A percentile compares a stretch with the other conserved stretches of the same genome.
phyloP scores from a whole-genome alignment of 2,329 filamentous ascomycete genomes.

The Incumbomyces lentus region DNA sequence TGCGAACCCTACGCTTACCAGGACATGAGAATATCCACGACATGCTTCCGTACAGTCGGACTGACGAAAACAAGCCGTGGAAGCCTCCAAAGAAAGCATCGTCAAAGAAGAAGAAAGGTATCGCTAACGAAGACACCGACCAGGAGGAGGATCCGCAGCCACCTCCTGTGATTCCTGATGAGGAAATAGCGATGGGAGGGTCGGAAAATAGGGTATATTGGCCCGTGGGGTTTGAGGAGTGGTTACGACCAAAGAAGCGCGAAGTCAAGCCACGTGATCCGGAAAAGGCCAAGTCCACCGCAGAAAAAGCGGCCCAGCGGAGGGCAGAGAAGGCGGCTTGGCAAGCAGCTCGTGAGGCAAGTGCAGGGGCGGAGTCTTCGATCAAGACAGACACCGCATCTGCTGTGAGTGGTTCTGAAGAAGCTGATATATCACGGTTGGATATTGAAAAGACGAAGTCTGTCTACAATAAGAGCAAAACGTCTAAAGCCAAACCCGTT shows the following conservation, averaged over 20 bases:
- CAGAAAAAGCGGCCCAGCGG: slow-evolving; percentile 23
- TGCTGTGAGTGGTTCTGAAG: slow-evolving; percentile 1
- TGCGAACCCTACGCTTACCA: slow-evolving; percentile 76
- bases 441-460: slow-evolving; percentile 9
- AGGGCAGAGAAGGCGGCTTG: slow-evolving; percentile 22
- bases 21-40: slow-evolving; percentile 68
- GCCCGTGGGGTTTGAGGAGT: slow-evolving; percentile 82
- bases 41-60: slow-evolving; percentile 63
- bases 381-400: slow-evolving; percentile 3
- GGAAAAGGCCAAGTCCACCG: slow-evolving; percentile 25
- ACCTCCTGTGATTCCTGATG: slow-evolving; percentile 44
- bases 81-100: slow-evolving; percentile 39
- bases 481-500: slow-evolving; percentile 14
- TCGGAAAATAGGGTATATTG: slow-evolving; percentile 75
- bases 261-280: slow-evolving; percentile 43
- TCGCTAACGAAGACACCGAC: slow-evolving; percentile 27
- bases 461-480: slow-evolving; percentile 15
- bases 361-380: slow-evolving; percentile 5
- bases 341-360: slow-evolving; percentile 17
- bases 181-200: slow-evolving; percentile 79
- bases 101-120: slow-evolving; percentile 29
- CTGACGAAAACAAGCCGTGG: slow-evolving; percentile 59
- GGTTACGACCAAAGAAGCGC: slow-evolving; percentile 71
- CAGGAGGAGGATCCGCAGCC: slow-evolving; percentile 35
- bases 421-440: neutral